Evolutionary conservation across 768 basidiomycete genomes (phyloP).

Genomic region (Amanita inopinata): DNA sequence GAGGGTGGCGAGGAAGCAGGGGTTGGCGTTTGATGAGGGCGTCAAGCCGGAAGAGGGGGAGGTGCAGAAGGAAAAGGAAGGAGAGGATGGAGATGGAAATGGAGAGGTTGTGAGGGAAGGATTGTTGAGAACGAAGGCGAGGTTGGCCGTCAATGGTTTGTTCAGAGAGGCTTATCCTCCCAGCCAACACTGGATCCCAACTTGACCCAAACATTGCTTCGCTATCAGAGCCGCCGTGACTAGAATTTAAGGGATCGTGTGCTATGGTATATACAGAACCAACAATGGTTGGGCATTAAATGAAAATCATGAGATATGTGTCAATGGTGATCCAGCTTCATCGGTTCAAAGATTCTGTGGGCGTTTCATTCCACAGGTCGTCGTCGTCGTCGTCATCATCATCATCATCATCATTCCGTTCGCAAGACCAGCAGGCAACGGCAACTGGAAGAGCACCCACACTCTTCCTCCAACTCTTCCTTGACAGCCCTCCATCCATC

Average conservation of each 20-base stretch:
- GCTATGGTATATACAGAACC: too few relatives aligned
- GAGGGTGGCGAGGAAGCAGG: conserved; percentile 34
- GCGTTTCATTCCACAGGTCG: too few relatives aligned
- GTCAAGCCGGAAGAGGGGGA: conserved; percentile 15
- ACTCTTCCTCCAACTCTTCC: conserved; percentile 8
- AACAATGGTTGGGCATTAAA: too few relatives aligned
- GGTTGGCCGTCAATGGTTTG: conserved; percentile 21
- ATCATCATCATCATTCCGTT: too few relatives aligned
- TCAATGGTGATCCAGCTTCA: too few relatives aligned
- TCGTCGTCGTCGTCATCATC: too few relatives aligned
- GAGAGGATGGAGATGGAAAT: conserved; percentile 8
- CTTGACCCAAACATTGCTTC: not conserved
- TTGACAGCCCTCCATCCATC: conserved; percentile 6
- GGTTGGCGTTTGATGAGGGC: conserved; percentile 28
- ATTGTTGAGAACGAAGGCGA: conserved; percentile 23
- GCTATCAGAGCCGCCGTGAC: too few relatives aligned
- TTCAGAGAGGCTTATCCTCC: conserved; percentile 21
- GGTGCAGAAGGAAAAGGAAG: conserved; percentile 4
- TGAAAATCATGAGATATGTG: too few relatives aligned
- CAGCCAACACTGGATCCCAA: conserved; percentile 21
- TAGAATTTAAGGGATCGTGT: too few relatives aligned
- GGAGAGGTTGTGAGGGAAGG: conserved; percentile 18
- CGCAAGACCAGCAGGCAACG: too few relatives aligned
- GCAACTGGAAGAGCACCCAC: not conserved
- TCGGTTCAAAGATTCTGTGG: too few relatives aligned